phyloP scores from a whole-genome alignment of 176 grass and related monocot genomes.

The Paspalum vaginatum region DNA sequence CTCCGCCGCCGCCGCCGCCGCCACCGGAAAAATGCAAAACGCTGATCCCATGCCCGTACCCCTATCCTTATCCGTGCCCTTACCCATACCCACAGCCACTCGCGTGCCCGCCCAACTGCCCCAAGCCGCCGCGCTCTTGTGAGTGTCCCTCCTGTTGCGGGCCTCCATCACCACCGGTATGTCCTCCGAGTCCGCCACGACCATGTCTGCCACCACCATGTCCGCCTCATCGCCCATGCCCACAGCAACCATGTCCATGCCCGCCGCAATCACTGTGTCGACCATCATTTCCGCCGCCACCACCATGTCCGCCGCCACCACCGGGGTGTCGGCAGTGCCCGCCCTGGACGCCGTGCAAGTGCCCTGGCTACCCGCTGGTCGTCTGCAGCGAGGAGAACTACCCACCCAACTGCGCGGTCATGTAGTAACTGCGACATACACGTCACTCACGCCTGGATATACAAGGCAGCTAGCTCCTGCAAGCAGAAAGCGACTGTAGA shows the following conservation, averaged over 20 bases:
- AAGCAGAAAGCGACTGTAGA: no score
- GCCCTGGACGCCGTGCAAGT: constrained; percentile 33
- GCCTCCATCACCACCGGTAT: not conserved
- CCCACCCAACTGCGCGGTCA: constrained; percentile 28
- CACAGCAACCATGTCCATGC: no score
- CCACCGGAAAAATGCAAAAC: not conserved
- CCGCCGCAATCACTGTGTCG: no score
- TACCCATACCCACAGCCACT: not conserved
- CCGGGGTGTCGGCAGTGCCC: constrained; percentile 10
- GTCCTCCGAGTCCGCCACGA: not conserved
- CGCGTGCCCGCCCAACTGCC: not conserved
- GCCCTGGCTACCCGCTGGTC: constrained; percentile 11
- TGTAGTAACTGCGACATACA: constrained; percentile 26
- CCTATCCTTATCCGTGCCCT: constrained; percentile 24
- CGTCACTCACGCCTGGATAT: no score
- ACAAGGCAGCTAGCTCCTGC: no score
- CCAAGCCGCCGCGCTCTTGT: not conserved
- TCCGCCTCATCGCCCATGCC: no score
- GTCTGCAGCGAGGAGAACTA: constrained; percentile 30
- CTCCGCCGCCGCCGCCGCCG: not conserved
- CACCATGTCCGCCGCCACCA: not conserved
- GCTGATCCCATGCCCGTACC: not conserved
- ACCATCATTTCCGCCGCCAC: no score
- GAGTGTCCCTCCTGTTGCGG: not conserved
- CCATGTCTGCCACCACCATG: not conserved